Conservation (phyloP, 805 yeast species). For the Candida boleticola region DNA sequence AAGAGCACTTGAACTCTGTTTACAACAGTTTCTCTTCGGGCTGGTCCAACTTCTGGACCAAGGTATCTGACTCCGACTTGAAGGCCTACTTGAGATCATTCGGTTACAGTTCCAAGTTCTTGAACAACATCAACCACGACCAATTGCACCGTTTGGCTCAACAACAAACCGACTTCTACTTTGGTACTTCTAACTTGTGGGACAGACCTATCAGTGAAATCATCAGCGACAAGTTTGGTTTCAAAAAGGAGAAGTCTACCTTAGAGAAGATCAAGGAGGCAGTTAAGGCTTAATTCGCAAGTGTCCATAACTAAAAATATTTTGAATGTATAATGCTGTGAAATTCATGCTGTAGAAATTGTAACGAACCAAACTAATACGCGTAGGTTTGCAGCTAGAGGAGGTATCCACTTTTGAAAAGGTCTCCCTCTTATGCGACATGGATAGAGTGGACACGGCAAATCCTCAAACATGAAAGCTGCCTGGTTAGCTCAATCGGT, state of each 20-base stretch:
- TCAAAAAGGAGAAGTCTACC: slow-evolving; percentile 7
- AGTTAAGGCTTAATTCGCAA: not conserved
- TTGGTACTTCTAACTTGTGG: slow-evolving; percentile 14
- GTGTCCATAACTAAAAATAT: no score
- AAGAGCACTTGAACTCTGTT: not conserved
- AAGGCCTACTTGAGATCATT: slow-evolving; percentile 38
- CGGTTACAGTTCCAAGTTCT: slow-evolving; percentile 32
- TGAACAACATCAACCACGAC: slow-evolving; percentile 20
- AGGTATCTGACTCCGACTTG: slow-evolving; percentile 38
- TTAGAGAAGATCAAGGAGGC: slow-evolving; percentile 4
- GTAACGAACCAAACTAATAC: no score
- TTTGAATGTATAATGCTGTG: no score
- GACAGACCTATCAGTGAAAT: slow-evolving; percentile 13
- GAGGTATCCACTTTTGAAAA: no score
- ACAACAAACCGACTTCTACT: slow-evolving; percentile 39
- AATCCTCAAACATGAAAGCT: no score
- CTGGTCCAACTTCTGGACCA: slow-evolving; percentile 2
- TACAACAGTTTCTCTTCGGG: not conserved
- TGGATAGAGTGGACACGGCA: no score
- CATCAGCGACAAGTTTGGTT: slow-evolving; percentile 11
- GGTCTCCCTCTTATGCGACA: no score
- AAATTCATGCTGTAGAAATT: no score
- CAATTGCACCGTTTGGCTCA: slow-evolving; percentile 39
- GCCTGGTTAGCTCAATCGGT: no score
- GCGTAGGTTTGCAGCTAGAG: no score